These are phyloP conservation scores for Neonothopanus nambi DNA, from an alignment of 1,284 basidiomycete genomes.

Conservation along the genomic window DNA sequence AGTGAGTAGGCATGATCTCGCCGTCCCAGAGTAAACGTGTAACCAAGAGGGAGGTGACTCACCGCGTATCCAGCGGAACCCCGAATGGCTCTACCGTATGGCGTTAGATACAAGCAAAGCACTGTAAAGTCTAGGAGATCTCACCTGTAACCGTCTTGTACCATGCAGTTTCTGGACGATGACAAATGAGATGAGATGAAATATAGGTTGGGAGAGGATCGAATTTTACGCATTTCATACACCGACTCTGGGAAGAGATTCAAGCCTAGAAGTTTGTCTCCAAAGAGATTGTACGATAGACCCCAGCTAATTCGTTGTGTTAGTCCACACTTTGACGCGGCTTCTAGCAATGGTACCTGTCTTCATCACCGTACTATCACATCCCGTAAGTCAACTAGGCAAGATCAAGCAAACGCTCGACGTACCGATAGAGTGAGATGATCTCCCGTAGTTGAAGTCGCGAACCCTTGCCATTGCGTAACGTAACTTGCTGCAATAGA, in stretches of 20 bases:
- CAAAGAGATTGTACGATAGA: slow-evolving; percentile 67
- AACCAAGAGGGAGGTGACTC: too few species aligned
- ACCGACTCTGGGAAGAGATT: slow-evolving; percentile 63
- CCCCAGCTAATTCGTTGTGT: slow-evolving; percentile 26
- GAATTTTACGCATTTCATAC: slow-evolving; percentile 57
- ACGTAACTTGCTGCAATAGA: slow-evolving; percentile 58
- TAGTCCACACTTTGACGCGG: too few species aligned
- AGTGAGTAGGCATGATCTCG: slow-evolving; percentile 2
- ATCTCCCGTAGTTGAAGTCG: slow-evolving; percentile 47
- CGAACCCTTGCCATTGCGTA: slow-evolving; percentile 51
- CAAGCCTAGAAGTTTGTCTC: slow-evolving; percentile 60
- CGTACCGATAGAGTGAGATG: slow-evolving; percentile 56
- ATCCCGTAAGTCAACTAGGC: neutral
- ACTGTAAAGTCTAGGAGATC: slow-evolving; percentile 21
- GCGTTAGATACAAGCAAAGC: slow-evolving; percentile 1
- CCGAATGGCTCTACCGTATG: slow-evolving; percentile 46
- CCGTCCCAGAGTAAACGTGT: neutral
- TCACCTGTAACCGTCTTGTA: slow-evolving; percentile 54
- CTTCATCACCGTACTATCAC: slow-evolving; percentile 46
- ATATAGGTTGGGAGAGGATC: neutral
- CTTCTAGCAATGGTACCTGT: neutral
- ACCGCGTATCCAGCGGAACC: slow-evolving; percentile 64
- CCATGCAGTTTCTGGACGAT: slow-evolving; percentile 62
- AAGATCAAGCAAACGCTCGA: slow-evolving; percentile 2
- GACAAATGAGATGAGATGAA: slow-evolving; percentile 10